These are phyloP conservation scores for Boletus subcaerulescens DNA, from an alignment of 768 basidiomycete species.

Conservation along the genomic window DNA sequence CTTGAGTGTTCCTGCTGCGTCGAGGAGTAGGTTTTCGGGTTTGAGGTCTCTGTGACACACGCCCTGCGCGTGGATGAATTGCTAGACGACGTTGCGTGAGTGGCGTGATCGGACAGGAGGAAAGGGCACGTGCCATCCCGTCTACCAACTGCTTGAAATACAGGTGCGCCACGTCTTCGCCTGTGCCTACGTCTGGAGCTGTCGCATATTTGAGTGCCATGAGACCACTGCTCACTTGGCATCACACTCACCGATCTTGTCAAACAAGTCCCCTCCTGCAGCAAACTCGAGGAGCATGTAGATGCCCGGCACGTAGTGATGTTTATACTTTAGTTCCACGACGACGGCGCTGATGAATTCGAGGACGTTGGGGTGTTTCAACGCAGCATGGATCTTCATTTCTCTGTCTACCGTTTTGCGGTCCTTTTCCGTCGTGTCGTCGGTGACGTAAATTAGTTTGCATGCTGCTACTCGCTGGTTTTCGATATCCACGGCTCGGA, in stretches of 20 bases:
- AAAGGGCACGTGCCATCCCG: slow-evolving; percentile 62
- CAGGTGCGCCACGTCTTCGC: slow-evolving; percentile 82
- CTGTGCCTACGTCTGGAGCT: slow-evolving; percentile 90
- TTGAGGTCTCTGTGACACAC: slow-evolving; percentile 97
- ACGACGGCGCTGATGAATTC: slow-evolving; percentile 78
- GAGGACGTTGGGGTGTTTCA: slow-evolving; percentile 79
- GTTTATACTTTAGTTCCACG: slow-evolving; percentile 60
- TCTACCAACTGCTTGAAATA: slow-evolving; percentile 85
- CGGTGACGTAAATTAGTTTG: slow-evolving; percentile 71
- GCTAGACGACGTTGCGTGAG: slow-evolving; percentile 37
- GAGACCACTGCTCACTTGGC: not conserved
- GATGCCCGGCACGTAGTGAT: slow-evolving; percentile 69
- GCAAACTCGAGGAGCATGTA: slow-evolving; percentile 95
- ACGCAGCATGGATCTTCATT: slow-evolving; percentile 78
- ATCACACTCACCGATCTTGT: slow-evolving; percentile 83
- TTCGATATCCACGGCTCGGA: slow-evolving; percentile 69
- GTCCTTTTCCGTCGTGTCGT: slow-evolving; percentile 60
- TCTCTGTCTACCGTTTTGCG: slow-evolving; percentile 88
- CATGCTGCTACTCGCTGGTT: slow-evolving; percentile 77
- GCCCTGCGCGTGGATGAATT: slow-evolving; percentile 83
- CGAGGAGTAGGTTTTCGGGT: slow-evolving; percentile 91
- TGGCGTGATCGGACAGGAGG: not conserved
- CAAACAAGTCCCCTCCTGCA: slow-evolving; percentile 92
- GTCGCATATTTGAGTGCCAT: not conserved
- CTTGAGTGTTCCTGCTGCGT: slow-evolving; percentile 81